These are phyloP conservation scores for Pelargonium cotyledonis DNA, from an alignment of 441 rosid species.

Conservation along the genomic window DNA sequence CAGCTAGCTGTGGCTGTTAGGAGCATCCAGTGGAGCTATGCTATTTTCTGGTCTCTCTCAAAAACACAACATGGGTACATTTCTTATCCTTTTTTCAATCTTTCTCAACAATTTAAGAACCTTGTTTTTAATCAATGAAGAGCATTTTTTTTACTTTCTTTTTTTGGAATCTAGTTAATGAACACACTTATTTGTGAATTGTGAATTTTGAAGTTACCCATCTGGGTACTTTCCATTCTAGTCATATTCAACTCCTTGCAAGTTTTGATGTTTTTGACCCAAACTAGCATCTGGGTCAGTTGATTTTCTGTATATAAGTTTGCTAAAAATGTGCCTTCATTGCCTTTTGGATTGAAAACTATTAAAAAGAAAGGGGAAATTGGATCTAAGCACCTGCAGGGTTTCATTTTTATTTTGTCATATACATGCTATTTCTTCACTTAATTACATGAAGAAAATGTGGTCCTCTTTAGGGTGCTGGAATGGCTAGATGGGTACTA, in stretches of 20 bases:
- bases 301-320: background rate
- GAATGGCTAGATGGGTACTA: conserved; percentile 81
- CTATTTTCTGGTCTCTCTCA: conserved; percentile 56
- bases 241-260: conserved; percentile 2
- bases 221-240: background rate
- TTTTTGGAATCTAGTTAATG: conserved; percentile 2
- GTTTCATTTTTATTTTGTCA: too few species aligned
- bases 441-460: background rate
- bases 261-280: background rate
- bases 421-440: background rate
- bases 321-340: background rate
- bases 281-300: conserved; percentile 8
- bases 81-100: background rate
- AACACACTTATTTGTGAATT: background rate
- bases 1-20: conserved; percentile 49
- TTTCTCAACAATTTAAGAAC: background rate
- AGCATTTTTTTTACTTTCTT: background rate
- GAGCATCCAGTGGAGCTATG: conserved; percentile 63
- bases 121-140: background rate
- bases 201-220: background rate
- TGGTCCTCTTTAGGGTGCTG: conserved; percentile 36
- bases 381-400: too few species aligned
- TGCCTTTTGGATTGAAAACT: background rate
- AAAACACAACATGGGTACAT: conserved; percentile 39
- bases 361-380: too few species aligned